Conservation (phyloP, 2,329 filamentous ascomycete genomes). For the Phoma sp. region DNA sequence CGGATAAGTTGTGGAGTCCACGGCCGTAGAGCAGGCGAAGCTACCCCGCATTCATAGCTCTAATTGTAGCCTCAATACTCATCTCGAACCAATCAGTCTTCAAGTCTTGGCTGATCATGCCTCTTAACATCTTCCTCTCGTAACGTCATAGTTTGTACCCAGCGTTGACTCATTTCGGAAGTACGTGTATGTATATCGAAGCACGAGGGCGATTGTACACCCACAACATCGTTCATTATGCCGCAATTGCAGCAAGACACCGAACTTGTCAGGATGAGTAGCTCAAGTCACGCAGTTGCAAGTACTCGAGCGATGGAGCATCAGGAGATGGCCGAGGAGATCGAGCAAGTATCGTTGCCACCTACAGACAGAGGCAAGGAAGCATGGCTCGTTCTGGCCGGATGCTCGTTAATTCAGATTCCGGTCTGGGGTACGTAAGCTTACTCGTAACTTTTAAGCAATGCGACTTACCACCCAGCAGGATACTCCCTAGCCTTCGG, state of each 20-base stretch:
- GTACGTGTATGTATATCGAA: background rate
- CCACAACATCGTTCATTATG: background rate
- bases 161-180: background rate
- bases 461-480: slow-evolving; percentile 12
- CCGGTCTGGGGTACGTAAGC: slow-evolving; percentile 30
- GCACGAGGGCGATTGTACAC: background rate
- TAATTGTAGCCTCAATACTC: background rate
- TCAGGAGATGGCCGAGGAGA: slow-evolving; percentile 16
- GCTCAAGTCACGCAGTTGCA: background rate
- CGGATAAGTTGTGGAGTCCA: background rate
- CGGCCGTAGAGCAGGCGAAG: slow-evolving; percentile 6
- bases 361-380: slow-evolving; percentile 27
- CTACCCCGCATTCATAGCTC: slow-evolving; percentile 10
- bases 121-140: background rate
- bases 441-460: background rate
- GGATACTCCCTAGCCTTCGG: slow-evolving; percentile 31
- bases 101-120: slow-evolving; percentile 5
- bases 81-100: slow-evolving; percentile 11
- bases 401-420: slow-evolving; percentile 29
- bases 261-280: background rate
- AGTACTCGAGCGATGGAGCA: background rate
- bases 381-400: slow-evolving; percentile 33
- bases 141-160: background rate
- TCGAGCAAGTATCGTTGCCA: slow-evolving; percentile 22
- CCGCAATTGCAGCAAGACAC: background rate